Percentiles rank a stretch among this genome's conserved stretches.
phyloP scores from a whole-genome alignment of 192 early-diverging fungal genomes.

The Pecoramyces ruminantium region DNA sequence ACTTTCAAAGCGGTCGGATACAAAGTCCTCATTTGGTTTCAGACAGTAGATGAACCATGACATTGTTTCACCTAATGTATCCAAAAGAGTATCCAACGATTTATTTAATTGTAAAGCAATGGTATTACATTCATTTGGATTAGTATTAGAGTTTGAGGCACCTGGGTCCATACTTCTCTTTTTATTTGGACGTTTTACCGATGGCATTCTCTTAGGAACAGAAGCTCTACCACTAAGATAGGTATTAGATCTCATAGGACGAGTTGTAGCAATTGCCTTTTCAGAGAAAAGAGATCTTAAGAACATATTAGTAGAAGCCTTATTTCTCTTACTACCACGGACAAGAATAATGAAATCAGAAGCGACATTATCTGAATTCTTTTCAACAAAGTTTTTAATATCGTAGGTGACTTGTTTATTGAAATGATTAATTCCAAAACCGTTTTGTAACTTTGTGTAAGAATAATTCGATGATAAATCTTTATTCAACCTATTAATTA shows the following conservation, averaged over 20 bases:
- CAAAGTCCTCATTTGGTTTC: not conserved
- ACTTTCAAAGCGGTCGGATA: not conserved
- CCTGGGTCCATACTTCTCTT: slow-evolving; percentile 4
- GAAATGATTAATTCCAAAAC: slow-evolving; percentile 72
- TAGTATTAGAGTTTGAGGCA: slow-evolving; percentile 39
- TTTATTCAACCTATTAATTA: not conserved
- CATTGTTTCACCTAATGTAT: slow-evolving; percentile 26
- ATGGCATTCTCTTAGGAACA: not conserved
- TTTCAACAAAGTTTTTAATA: slow-evolving; percentile 51
- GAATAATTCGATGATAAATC: not conserved
- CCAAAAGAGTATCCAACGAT: slow-evolving; percentile 27
- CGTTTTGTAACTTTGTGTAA: not conserved
- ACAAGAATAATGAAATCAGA: slow-evolving; percentile 75
- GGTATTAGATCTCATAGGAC: not conserved
- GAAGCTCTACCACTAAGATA: not conserved
- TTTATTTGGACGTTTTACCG: not conserved
- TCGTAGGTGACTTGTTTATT: slow-evolving; percentile 47
- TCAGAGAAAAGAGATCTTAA: not conserved
- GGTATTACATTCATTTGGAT: slow-evolving; percentile 51
- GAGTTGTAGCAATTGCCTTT: not conserved
- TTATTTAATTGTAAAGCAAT: slow-evolving; percentile 26
- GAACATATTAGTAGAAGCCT: not conserved
- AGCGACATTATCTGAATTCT: slow-evolving; percentile 60
- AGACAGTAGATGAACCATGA: slow-evolving; percentile 70
- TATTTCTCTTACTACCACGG: slow-evolving; percentile 24